Evolutionary conservation across 768 basidiomycete genomes (phyloP).

Genomic region (Trametes meyenii): DNA sequence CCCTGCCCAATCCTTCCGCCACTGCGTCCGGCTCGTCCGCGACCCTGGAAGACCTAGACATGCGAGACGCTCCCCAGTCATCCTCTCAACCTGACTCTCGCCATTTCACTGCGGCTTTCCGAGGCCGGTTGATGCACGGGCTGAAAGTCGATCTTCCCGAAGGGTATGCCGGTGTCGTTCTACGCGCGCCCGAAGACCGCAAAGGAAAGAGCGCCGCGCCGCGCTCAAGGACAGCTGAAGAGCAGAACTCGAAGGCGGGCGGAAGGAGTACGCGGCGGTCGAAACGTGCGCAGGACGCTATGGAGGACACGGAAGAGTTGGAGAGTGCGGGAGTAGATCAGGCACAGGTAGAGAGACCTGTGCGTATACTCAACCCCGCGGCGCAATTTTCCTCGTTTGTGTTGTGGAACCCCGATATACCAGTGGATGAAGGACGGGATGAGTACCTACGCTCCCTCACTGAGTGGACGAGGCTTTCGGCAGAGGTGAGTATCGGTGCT

Average conservation of each 20-base stretch:
- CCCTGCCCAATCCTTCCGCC: neutral
- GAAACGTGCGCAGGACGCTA: conserved; percentile 25
- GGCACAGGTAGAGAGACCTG: conserved; percentile 28
- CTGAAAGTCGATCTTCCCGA: conserved; percentile 59
- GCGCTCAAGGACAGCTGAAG: conserved; percentile 9
- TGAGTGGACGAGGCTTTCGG: conserved; percentile 71
- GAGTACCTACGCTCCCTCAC: conserved; percentile 69
- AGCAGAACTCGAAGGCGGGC: conserved; percentile 22
- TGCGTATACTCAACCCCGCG: conserved; percentile 47
- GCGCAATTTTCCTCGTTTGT: conserved; percentile 66
- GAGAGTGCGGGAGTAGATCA: conserved; percentile 31
- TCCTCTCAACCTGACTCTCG: conserved; percentile 29
- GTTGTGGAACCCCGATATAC: conserved; percentile 77
- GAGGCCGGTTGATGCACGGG: conserved; percentile 77
- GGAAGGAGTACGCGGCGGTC: conserved; percentile 32
- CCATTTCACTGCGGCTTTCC: conserved; percentile 66
- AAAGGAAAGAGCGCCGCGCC: conserved; percentile 5
- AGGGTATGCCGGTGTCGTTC: conserved; percentile 70
- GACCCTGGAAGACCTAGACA: neutral
- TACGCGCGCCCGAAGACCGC: conserved; percentile 40
- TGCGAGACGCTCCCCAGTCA: neutral
- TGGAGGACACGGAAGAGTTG: conserved; percentile 34
- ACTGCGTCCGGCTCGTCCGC: neutral
- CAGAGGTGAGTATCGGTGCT: conserved; percentile 47
- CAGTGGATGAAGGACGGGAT: conserved; percentile 68